Conservation (phyloP, 257 asterid species). For the Cinchona pubescens region DNA sequence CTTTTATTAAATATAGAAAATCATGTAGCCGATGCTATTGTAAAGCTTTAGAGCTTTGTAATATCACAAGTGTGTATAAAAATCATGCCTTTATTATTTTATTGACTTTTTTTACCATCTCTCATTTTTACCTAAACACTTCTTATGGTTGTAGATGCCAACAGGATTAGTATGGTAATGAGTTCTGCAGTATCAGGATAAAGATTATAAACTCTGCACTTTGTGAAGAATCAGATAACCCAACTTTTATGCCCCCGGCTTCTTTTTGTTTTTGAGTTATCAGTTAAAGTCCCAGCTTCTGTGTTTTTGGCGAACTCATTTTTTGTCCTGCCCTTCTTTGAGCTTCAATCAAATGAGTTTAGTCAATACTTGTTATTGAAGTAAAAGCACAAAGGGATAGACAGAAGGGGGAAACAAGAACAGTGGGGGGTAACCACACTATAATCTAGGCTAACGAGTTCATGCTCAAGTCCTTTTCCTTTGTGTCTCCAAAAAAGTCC, state of each 20-base stretch:
- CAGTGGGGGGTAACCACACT: not conserved
- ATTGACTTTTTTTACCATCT: not conserved
- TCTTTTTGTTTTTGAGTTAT: not conserved
- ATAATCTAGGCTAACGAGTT: not conserved
- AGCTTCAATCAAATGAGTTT: not conserved
- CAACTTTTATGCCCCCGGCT: not conserved
- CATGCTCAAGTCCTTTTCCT: not conserved
- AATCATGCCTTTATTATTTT: slow-evolving; percentile 21
- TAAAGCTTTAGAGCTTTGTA: slow-evolving; percentile 35
- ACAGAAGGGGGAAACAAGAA: not conserved
- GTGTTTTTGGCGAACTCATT: not conserved
- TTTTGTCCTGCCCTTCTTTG: not conserved
- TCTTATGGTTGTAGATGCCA: not conserved
- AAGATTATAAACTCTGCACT: not conserved
- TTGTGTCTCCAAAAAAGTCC: too few relatives aligned
- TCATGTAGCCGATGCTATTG: slow-evolving; percentile 32
- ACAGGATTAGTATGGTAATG: not conserved
- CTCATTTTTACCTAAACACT: not conserved
- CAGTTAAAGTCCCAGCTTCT: too few relatives aligned
- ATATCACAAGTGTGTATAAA: slow-evolving; percentile 27
- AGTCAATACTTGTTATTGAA: not conserved
- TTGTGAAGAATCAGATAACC: not conserved
- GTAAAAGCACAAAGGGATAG: not conserved
- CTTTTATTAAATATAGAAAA: slow-evolving; percentile 20
- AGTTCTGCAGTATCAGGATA: not conserved